Evolutionary conservation across 371 early-diverging fungal genomes (phyloP).

Genomic region (Syncephalastrum contaminatum): DNA sequence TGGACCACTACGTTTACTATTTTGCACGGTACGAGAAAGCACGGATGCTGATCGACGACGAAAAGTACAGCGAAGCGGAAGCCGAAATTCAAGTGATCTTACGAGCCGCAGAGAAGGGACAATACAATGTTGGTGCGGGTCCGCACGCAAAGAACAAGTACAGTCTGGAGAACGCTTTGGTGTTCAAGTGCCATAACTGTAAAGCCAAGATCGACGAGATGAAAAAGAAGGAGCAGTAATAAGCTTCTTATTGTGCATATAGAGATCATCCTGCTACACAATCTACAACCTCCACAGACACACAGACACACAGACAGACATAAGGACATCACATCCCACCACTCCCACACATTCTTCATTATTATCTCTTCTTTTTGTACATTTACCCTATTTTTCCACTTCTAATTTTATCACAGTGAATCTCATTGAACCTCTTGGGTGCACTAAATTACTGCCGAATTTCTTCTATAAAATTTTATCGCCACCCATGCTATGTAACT

Average conservation of each 20-base stretch:
- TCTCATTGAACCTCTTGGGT: too few species aligned
- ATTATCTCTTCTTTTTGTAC: not conserved
- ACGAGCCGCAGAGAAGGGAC: constrained; percentile 32
- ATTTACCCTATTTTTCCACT: too few species aligned
- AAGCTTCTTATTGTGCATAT: not conserved
- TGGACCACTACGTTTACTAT: constrained; percentile 67
- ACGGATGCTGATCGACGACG: constrained; percentile 36
- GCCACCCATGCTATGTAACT: too few species aligned
- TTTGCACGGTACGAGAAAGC: constrained; percentile 60
- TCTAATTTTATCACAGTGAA: too few species aligned
- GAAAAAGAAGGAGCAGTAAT: not conserved
- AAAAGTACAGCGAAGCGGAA: constrained; percentile 44
- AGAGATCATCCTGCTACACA: constrained; percentile 1
- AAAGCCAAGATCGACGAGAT: constrained; percentile 7
- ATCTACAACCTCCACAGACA: not conserved
- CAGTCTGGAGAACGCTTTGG: constrained; percentile 41
- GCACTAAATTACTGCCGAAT: too few species aligned
- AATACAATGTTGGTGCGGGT: constrained; percentile 36
- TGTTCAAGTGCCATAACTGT: constrained; percentile 49
- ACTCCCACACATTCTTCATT: not conserved
- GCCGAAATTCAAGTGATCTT: constrained; percentile 43
- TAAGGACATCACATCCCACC: not conserved
- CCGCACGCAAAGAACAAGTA: constrained; percentile 46
- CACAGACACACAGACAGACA: not conserved
- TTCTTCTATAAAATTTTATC: too few species aligned